Evolutionary conservation across 2,329 filamentous ascomycete genomes (phyloP), one percentile per base, ranked within the genome.

Genomic region (Amauroascus verrucosus): DNA sequence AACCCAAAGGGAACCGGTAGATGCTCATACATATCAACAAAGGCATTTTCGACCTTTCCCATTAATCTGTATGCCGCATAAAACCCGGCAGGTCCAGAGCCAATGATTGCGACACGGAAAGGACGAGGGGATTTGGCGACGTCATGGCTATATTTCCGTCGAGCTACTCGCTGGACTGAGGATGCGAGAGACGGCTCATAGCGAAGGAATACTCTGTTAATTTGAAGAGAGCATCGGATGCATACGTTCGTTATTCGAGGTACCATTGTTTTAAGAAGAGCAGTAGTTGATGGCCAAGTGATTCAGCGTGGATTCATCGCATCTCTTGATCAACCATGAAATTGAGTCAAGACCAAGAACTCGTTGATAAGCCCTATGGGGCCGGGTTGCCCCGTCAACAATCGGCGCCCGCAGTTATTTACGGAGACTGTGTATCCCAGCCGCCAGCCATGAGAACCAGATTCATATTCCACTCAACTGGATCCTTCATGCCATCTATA

Each of bases 11-110:
- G 93, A 3, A 95, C 89, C 0, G 93, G 93, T 37, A 97, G 73
- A 26, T 88, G 82, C 71, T 98, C 93, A 65, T 95, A 98, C 91
- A 98, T 97, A 70, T 97, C 91, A 20, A 98, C 79, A 48, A 80
- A 77, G 0, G 84, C 83, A 65, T 83, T 75, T 20, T 82, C 76
- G 35, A 93, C 77, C 63, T 83, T 87, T 51, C 80, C 79, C 77
- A 97, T 84, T 53, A 95, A 78, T 54, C 89, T 81, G 63, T 93
- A 88, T 0, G 93, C 85, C 0, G 91, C 87, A 67, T 98, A 98
- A 74, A 97, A 98, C 2, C 93, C 93, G 11, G 93, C 93, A 1
- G 93, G 93, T 0, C 93, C 93, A 26, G 93, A 96, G 49, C 91
- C 93, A 61, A 97, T 81, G 58, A 97, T 80, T 56, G 91, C 93